Base-by-base conservation (phyloP, 768 basidiomycete genomes). In the Xerocomus brunneocitrinus region DNA sequence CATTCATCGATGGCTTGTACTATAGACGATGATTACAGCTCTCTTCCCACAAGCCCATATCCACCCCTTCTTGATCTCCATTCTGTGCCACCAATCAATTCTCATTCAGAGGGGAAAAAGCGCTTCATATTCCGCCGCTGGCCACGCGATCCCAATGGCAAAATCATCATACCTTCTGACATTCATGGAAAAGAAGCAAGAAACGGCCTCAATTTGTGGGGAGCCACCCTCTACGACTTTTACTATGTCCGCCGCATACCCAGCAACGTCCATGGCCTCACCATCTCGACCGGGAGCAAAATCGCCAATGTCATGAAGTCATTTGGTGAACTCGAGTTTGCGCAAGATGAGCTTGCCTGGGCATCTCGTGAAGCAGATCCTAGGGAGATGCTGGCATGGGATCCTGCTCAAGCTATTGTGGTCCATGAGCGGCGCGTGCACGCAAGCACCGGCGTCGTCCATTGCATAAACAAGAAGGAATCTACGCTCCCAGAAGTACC, bases 141-240 rank as follows among this genome's bases (percentile, higher is more conserved):
- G 67, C 67, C 63, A 13, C 65, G 67, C 19, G 58, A 67, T 48
- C 67, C 65, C 13, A 54, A 57, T 1, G 67, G 67, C 27, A 50
- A 58, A 45, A 5, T 19, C 25, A 52, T 68, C 22, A 0, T 32
- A 0, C 57, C 47, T 4, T 56, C 52, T 10, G 19, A 47, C 10
- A 49, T 60, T 8, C 60, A 16, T 1, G 65, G 67, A 0, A 66
- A 68, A 43, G 43, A 59, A 36, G 60, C 65, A 1, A 55, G 44
- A 22, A 64, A 64, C 13, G 62, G 58, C 5, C 51, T 59, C 24
- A 8, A 55, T 24, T 19, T 58, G 19, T 68, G 67, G 67, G 68
- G 63, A 5, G 66, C 66, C 0, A 69, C 68, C 1, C 62, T 68
- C 30, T 63, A 60, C 42, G 67, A 69, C 44, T 69, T 68, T 51